Conservation (phyloP, 176 grass and related monocot genomes). For the Urochloa ruziziensis region DNA sequence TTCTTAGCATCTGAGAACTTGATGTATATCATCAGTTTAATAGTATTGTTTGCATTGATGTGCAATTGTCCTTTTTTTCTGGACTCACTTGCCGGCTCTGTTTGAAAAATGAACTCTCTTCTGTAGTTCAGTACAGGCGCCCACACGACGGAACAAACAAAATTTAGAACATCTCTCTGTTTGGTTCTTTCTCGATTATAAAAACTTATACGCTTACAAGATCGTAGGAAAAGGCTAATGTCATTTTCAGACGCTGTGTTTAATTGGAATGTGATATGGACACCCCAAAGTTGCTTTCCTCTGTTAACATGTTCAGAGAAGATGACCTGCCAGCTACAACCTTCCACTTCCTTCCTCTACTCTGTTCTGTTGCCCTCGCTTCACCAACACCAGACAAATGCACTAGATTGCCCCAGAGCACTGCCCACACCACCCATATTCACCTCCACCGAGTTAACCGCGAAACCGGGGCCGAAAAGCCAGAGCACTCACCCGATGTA, state of each 20-base stretch:
- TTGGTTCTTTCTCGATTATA: neutral
- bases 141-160: neutral
- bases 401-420: constrained; percentile 23
- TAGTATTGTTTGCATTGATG: neutral
- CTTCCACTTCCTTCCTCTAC: constrained; percentile 24
- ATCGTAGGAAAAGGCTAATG: constrained; percentile 12
- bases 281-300: constrained; percentile 32
- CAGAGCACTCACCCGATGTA: constrained; percentile 25
- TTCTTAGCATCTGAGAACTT: neutral
- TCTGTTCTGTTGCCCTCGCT: neutral
- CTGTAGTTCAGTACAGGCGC: neutral
- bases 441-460: constrained; percentile 8
- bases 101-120: neutral
- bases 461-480: constrained; percentile 4
- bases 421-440: neutral
- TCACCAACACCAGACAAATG: constrained; percentile 1
- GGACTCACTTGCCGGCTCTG: neutral
- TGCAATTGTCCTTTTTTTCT: neutral
- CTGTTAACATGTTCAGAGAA: constrained; percentile 33
- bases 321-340: constrained; percentile 37
- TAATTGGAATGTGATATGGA: constrained; percentile 31
- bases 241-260: constrained; percentile 24
- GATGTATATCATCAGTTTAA: neutral
- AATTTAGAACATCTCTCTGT: neutral
- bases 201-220: neutral